Percentiles rank a stretch among this genome's conserved stretches.
phyloP scores from a whole-genome alignment of 75 land plant genomes.

The Adiantum capillusveneris region DNA sequence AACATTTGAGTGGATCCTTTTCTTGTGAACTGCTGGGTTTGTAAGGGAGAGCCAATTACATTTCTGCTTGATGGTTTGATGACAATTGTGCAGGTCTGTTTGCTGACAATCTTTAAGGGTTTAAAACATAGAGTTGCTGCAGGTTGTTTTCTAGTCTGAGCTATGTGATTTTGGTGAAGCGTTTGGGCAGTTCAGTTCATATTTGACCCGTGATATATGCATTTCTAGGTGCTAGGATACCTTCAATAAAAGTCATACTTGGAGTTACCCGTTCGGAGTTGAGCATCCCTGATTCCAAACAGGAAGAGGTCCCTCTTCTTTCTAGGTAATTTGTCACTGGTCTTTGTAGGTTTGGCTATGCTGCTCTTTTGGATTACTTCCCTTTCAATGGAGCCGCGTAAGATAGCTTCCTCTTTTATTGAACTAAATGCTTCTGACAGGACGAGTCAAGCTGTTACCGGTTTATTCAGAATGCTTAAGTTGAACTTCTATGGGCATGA shows the following conservation, averaged over 20 bases:
- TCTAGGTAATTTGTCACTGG: neutral
- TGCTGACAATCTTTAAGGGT: slow-evolving; percentile 1
- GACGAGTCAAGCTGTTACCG: slow-evolving; percentile 19
- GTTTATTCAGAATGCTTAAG: slow-evolving; percentile 15
- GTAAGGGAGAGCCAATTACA: too few species aligned
- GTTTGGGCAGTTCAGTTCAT: too few species aligned
- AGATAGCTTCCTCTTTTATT: neutral
- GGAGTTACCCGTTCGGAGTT: neutral
- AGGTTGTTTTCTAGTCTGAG: neutral
- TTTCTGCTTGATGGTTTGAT: too few species aligned
- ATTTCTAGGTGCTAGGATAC: slow-evolving; percentile 10
- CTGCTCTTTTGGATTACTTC: too few species aligned
- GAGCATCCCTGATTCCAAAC: neutral
- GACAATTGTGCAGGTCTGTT: slow-evolving; percentile 3
- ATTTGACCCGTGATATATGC: neutral
- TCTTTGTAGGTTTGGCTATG: neutral
- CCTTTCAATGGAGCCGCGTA: too few species aligned
- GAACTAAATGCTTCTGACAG: slow-evolving; percentile 6
- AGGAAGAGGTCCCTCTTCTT: neutral
- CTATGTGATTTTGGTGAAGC: too few species aligned
- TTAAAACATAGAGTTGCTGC: slow-evolving; percentile 4
- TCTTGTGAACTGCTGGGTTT: too few species aligned
- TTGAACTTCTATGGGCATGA: slow-evolving; percentile 19
- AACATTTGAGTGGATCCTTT: too few species aligned
- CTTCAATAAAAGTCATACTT: slow-evolving; percentile 5